Base-by-base conservation (phyloP, 495 filamentous ascomycete genomes). In the Aspergillus kassunensis region DNA sequence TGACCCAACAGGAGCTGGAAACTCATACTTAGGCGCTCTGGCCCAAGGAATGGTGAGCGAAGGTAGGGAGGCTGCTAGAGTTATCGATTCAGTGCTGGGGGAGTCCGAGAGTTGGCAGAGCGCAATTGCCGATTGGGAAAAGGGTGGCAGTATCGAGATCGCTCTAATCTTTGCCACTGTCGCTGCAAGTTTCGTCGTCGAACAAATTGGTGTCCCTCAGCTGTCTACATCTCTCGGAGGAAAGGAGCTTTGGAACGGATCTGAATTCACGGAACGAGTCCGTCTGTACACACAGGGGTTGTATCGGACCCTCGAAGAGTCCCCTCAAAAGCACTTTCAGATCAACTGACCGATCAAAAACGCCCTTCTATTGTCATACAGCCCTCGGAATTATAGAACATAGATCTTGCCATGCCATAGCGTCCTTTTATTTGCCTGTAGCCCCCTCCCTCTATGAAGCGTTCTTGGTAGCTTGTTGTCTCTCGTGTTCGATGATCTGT, bases 1-100 rank as follows among this genome's bases (percentile, higher is more conserved):
- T 13, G 93, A 98, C 67, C 91, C 92, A 0, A 98, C 93, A 0
- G 93, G 93, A n/a, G 93, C 91, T 18, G 93, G 93, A 0, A 98
- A 98, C 65, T 84, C 86, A 0, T 98, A 96, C 61, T 75, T 97
- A 0, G 93, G 93, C 7, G 93, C 80, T 4, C 62, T 96, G n/a
- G 78, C 83, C 0, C 82, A 92, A 19, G 90, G 85, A 1, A 67
- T 96, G 53, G 82, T 86, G 12, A 75, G 84, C 51, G 58, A 58
- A 20, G 83, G 80, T 0, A 62, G 70, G 30, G 61, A 55, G n/a
- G 58, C 69, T 7, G 64, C 67, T 33, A 33, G 64, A n/a, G 46
- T 67, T 19, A 72, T 76, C 49, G 51, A 64, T 3, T 67, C 67
- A 12, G 58, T 62, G 11, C 57, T 77, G 15, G 65, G 62, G 37